Evolutionary conservation across 257 asterid genomes (phyloP).

Genomic region (Cordia subcordata): DNA sequence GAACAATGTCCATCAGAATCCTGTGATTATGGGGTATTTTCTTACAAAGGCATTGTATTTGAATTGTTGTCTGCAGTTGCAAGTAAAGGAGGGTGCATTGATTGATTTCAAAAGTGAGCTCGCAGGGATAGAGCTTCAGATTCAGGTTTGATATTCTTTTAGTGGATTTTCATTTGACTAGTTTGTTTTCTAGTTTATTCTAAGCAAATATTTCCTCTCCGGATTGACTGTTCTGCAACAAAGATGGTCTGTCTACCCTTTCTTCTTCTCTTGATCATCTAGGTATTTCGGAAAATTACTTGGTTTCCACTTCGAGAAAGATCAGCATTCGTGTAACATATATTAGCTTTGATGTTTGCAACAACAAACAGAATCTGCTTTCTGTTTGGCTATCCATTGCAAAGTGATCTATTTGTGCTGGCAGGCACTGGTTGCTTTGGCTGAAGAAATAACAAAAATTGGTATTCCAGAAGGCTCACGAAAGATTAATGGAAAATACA

Average conservation of each 20-base stretch:
- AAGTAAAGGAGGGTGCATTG: slow-evolving; percentile 56
- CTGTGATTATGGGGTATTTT: background rate
- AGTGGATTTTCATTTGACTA: background rate
- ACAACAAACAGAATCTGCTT: background rate
- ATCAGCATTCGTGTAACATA: background rate
- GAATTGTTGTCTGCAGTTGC: slow-evolving; percentile 48
- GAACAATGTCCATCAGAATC: background rate
- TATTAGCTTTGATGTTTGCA: background rate
- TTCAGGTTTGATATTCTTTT: slow-evolving; percentile 42
- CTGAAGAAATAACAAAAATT: slow-evolving; percentile 61
- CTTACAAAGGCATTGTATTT: background rate
- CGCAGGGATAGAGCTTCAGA: slow-evolving; percentile 51
- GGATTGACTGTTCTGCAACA: too few species aligned
- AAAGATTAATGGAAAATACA: slow-evolving; percentile 76
- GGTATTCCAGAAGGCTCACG: slow-evolving; percentile 70
- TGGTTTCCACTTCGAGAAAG: background rate
- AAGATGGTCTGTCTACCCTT: too few species aligned
- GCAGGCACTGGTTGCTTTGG: slow-evolving; percentile 72
- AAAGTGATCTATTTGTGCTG: background rate
- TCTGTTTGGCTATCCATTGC: background rate
- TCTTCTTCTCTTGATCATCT: too few species aligned
- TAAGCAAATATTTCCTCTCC: background rate
- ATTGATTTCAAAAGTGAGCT: slow-evolving; percentile 61
- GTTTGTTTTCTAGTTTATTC: background rate
- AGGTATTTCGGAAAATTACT: background rate